Conservation (phyloP, 345 rosid genomes). For the Cardamine occulta region DNA sequence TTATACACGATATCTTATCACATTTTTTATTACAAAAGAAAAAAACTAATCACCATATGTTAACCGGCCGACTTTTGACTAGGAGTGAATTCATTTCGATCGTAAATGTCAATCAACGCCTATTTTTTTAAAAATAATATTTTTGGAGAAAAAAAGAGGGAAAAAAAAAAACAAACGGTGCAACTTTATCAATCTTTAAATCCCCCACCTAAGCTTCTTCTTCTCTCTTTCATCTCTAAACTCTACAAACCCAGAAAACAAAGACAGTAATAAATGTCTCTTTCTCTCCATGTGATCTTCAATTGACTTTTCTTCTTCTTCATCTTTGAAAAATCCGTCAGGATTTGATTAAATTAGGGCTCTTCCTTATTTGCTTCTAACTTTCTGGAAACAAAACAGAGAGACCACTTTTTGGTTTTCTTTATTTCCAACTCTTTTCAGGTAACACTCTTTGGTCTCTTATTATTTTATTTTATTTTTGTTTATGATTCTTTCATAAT, state of each 20-base stretch:
- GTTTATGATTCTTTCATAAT: not conserved
- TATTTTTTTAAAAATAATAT: not conserved
- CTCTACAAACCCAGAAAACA: constrained; percentile 20
- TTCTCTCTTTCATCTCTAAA: constrained; percentile 15
- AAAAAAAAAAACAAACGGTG: constrained; percentile 19
- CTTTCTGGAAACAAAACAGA: constrained; percentile 21
- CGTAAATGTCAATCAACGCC: constrained; percentile 9
- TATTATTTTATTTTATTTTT: not conserved
- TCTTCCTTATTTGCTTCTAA: constrained; percentile 18
- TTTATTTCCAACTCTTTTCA: constrained; percentile 26
- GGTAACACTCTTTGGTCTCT: constrained; percentile 19
- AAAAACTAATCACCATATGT: too few species aligned
- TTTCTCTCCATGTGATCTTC: constrained; percentile 40
- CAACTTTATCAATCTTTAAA: constrained; percentile 30
- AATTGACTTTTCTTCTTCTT: constrained; percentile 29
- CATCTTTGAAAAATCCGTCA: constrained; percentile 1
- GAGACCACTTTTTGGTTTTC: constrained; percentile 19
- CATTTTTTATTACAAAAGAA: too few species aligned
- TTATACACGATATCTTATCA: too few species aligned
- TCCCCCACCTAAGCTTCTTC: constrained; percentile 27
- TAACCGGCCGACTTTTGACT: not conserved
- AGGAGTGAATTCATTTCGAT: not conserved
- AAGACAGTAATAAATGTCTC: constrained; percentile 25
- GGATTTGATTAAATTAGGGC: not conserved
- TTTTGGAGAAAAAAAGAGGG: not conserved